Base-by-base conservation (phyloP, 1,284 basidiomycete genomes). In the Thecaphora thlaspeos region DNA sequence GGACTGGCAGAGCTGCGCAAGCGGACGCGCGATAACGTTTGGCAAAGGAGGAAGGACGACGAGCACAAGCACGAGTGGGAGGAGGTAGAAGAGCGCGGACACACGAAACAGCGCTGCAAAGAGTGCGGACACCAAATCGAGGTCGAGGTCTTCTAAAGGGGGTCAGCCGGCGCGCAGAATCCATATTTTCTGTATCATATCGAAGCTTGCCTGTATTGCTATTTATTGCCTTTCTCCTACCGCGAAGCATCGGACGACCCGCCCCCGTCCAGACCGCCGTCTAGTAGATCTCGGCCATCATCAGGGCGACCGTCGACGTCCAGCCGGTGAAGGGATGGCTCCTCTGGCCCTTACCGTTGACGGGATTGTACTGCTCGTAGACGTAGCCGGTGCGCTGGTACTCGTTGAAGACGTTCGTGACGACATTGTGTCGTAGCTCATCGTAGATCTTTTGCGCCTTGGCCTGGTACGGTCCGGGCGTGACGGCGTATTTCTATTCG, bases 321-420 rank as follows among this genome's bases (percentile, higher is more conserved):
- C 74, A 78, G 4, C 73, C 70, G 2, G 72, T 70, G 49, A 73
- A 71, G 34, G 52, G 78, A 80, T 55, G 65, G 86, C 89, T 88
- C 80, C 91, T 81, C 73, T 83, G 84, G 1, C 92, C 92, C 71
- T 89, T 84, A 14, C 92, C 92, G 11, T 85, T 89, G 10, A 82
- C 79, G 0, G 90, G 81, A 75, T 96, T 88, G 78, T 95, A 96
- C 78, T 96, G 93, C 78, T 96, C 92, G 91, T 92, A 96, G 11
- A 91, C 89, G 76, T 90, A 93, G 9, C 91, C 91, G 1, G 91
- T 95, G 24, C 88, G 84, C 70, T 89, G 81, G 77, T 91, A 95
- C 79, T 95, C 90, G 88, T 88, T 88, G 81, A 85, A 86, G 19
- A 92, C 88, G 75, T 94, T 96, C 61, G 88, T 82, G 22, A 96